A percentile compares a stretch with the other conserved stretches of the same genome.
Evolutionary conservation across 768 basidiomycete species (phyloP).

Genomic region (Cystobasidiopsis lactophilus): DNA sequence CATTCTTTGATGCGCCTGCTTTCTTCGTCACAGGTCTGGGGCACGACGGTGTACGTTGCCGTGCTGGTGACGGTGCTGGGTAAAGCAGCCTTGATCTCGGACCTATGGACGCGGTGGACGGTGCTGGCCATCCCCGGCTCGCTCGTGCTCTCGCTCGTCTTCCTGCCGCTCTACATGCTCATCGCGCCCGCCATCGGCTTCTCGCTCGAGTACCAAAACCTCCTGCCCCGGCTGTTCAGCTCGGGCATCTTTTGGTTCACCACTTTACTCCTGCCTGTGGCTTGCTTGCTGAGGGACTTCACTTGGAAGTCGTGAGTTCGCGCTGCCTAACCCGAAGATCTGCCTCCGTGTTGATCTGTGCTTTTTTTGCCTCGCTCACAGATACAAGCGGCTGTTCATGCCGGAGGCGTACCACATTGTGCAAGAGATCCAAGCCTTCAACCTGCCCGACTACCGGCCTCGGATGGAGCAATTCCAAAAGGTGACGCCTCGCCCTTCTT

Average conservation of each 20-base stretch:
- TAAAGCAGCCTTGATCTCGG: constrained; percentile 88
- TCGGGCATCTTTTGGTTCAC: constrained; percentile 74
- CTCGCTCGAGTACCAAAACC: constrained; percentile 69
- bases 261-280: constrained; percentile 55
- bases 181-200: constrained; percentile 70
- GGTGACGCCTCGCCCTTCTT: not conserved
- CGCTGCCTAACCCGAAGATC: no score
- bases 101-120: constrained; percentile 99
- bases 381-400: constrained; percentile 72
- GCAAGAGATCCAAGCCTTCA: constrained; percentile 87
- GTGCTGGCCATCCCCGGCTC: constrained; percentile 90
- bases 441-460: constrained; percentile 43
- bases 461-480: constrained; percentile 70
- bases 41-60: constrained; percentile 79
- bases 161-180: constrained; percentile 71
- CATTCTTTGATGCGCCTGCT: no score
- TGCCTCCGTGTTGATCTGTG: constrained; percentile 1
- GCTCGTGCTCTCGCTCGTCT: constrained; percentile 86
- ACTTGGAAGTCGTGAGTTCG: constrained; percentile 84
- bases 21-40: no score
- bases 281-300: constrained; percentile 72
- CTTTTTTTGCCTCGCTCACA: constrained; percentile 23
- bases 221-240: constrained; percentile 76
- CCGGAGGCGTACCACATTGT: constrained; percentile 94
- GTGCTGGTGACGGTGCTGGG: constrained; percentile 86